Percentiles rank a stretch among this genome's conserved stretches.
Conservation (phyloP, 192 early-diverging fungal species). For the Phlyctochytrium planicorne region DNA sequence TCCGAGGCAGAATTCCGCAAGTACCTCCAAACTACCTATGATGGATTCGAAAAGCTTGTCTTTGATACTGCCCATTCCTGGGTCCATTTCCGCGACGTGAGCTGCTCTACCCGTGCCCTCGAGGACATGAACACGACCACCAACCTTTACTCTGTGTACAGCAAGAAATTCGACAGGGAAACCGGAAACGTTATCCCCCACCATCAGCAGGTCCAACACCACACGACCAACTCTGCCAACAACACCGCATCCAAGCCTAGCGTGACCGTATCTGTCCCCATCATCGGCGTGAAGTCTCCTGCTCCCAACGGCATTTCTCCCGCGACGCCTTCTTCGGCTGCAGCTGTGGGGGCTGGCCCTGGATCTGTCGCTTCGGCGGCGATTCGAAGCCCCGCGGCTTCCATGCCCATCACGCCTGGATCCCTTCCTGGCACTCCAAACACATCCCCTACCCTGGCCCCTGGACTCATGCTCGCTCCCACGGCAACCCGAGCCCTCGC, state of each 20-base stretch:
- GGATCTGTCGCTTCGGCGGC: not conserved
- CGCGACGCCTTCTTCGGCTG: not conserved
- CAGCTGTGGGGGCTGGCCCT: not conserved
- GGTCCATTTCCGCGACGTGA: conserved; percentile 23
- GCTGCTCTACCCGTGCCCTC: conserved; percentile 5
- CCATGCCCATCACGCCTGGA: no score
- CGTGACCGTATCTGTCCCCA: no score
- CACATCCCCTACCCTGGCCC: not conserved
- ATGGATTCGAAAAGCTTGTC: conserved; percentile 19
- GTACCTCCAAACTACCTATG: conserved; percentile 7
- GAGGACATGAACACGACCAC: conserved; percentile 7
- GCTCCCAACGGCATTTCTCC: not conserved
- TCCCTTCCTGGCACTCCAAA: not conserved
- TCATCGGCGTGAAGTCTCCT: no score
- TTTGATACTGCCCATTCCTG: conserved; percentile 21
- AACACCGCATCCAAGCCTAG: not conserved
- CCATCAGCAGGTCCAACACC: conserved; percentile 7
- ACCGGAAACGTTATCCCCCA: conserved; percentile 6
- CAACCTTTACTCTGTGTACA: conserved; percentile 24
- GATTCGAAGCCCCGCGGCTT: no score
- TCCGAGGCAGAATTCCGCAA: conserved; percentile 11
- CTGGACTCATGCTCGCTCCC: not conserved
- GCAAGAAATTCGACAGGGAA: conserved; percentile 19
- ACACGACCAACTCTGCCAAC: not conserved
- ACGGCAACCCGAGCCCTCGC: not conserved